These are phyloP conservation scores for Diaporthe humulicola DNA, from an alignment of 2,329 filamentous ascomycete genomes.

Conservation along the genomic window DNA sequence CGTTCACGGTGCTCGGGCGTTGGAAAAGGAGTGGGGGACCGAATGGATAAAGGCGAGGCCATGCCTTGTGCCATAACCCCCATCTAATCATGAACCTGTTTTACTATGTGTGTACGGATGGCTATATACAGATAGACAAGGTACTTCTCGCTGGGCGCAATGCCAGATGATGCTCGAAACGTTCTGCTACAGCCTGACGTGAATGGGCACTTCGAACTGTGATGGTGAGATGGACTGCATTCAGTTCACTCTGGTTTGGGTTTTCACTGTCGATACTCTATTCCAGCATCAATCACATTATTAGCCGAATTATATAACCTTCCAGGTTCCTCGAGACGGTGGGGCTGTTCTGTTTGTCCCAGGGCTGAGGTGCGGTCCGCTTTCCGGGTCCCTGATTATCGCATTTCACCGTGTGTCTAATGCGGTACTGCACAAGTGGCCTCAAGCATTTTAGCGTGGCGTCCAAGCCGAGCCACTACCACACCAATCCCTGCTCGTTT, in stretches of 20 bases:
- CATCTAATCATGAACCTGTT: constrained; percentile 35
- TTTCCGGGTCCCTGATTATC: constrained; percentile 5
- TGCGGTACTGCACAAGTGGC: constrained; percentile 21
- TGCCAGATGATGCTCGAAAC: constrained; percentile 33
- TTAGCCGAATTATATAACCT: not conserved
- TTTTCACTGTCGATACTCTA: not conserved
- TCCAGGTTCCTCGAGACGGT: not conserved
- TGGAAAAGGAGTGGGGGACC: constrained; percentile 6
- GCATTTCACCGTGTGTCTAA: not conserved
- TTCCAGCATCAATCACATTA: not conserved
- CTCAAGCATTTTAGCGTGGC: constrained; percentile 23
- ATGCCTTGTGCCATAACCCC: constrained; percentile 22
- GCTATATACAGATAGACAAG: constrained; percentile 38
- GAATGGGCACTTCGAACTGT: not conserved
- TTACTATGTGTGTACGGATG: constrained; percentile 19
- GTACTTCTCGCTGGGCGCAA: constrained; percentile 26
- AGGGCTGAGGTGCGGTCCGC: constrained; percentile 13
- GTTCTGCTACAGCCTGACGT: not conserved
- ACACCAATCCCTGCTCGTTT: constrained; percentile 23
- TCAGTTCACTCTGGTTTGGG: not conserved
- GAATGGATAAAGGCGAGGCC: constrained; percentile 24
- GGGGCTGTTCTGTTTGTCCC: constrained; percentile 17
- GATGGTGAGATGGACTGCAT: not conserved
- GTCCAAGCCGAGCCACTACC: not conserved
- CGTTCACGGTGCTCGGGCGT: constrained; percentile 38